Percentiles rank a stretch among this genome's conserved stretches.
Conservation (phyloP, 345 rosid species). For the Lumnitzera littorea region DNA sequence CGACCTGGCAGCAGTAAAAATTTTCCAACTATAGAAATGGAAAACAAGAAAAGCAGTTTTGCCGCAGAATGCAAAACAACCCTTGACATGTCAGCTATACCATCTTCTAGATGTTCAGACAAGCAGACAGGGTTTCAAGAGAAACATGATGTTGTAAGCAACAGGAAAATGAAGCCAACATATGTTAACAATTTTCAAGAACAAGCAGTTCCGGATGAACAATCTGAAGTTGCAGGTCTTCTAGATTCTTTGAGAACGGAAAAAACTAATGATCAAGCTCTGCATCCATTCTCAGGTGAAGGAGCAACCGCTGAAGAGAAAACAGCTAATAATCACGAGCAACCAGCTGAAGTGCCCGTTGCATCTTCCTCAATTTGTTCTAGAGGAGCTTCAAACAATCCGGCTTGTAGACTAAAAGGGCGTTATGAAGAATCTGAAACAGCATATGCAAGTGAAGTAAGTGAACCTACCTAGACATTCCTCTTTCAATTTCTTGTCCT, state of each 20-base stretch:
- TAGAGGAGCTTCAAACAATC: conserved; percentile 36
- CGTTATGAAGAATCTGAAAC: conserved; percentile 24
- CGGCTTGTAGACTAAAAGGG: conserved; percentile 11
- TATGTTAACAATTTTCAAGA: conserved; percentile 1
- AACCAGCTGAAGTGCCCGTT: conserved; percentile 2
- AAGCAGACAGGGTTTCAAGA: no score
- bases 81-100: no score
- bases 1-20: conserved; percentile 4
- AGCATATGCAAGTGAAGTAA: conserved; percentile 29
- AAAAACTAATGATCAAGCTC: conserved; percentile 3
- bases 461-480: conserved; percentile 4
- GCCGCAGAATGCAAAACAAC: no score
- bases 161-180: not conserved
- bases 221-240: conserved; percentile 44
- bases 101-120: no score
- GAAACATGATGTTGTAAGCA: no score
- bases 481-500: not conserved
- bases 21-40: no score
- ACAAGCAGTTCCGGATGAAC: conserved; percentile 41
- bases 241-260: not conserved
- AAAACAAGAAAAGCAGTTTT: no score
- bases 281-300: conserved; percentile 3
- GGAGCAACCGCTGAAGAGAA: conserved; percentile 4
- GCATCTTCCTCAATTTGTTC: conserved; percentile 33
- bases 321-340: conserved; percentile 13